Conservation (phyloP, 176 grass and related monocot species). For the maize (Zea mays) region DNA sequence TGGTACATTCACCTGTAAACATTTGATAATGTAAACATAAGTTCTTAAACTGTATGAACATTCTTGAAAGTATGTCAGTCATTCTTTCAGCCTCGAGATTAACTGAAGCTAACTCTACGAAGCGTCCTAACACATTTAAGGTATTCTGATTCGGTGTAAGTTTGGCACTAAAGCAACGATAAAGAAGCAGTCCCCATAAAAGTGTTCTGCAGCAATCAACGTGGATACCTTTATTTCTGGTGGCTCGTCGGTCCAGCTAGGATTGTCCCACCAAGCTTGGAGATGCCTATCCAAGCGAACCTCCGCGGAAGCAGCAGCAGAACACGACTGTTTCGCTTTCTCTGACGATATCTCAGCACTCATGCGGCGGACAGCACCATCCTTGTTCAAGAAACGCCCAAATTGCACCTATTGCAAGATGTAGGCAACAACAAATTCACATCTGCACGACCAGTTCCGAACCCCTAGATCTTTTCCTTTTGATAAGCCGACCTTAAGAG, state of each 20-base stretch:
- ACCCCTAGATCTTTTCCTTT: not conserved
- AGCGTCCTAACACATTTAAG: not conserved
- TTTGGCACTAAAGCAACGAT: not conserved
- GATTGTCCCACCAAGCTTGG: constrained; percentile 66
- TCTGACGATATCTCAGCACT: constrained; percentile 22
- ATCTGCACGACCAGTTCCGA: not conserved
- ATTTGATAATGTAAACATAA: constrained; percentile 22
- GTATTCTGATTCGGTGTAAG: not conserved
- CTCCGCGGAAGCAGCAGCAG: constrained; percentile 34
- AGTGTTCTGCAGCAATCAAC: not conserved
- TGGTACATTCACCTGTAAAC: constrained; percentile 72
- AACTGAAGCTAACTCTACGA: not conserved
- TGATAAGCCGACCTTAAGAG: constrained; percentile 49
- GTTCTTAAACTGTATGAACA: not conserved
- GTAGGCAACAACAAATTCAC: constrained; percentile 22
- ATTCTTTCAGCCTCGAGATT: not conserved
- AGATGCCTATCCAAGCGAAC: constrained; percentile 72
- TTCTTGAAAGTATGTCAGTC: not conserved
- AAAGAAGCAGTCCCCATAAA: not conserved
- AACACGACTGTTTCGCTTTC: constrained; percentile 29
- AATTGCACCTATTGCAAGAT: constrained; percentile 52
- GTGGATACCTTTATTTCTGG: constrained; percentile 69
- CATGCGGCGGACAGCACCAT: constrained; percentile 5
- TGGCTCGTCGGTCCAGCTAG: constrained; percentile 63
- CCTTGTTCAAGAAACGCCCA: constrained; percentile 45